Percentiles rank a stretch among this genome's conserved stretches.
phyloP scores from a whole-genome alignment of 208 protist species.

The Borovskyia barvae region DNA sequence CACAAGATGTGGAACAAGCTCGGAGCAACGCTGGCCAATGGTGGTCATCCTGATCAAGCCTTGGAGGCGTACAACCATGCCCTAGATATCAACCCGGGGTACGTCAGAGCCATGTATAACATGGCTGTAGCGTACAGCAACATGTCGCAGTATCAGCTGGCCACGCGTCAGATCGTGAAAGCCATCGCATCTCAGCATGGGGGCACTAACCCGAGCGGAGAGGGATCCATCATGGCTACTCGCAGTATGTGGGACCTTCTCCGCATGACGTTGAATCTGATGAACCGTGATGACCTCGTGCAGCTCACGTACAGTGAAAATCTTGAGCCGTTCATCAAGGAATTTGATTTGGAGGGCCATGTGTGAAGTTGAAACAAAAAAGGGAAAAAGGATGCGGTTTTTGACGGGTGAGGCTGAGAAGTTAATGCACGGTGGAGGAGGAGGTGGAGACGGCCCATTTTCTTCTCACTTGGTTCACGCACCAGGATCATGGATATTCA shows the following conservation, averaged over 20 bases:
- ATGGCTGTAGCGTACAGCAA: conserved; percentile 88
- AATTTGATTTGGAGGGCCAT: conserved; percentile 75
- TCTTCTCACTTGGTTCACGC: no score
- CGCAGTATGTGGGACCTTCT: conserved; percentile 84
- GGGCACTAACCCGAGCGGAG: conserved; percentile 59
- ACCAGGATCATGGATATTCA: not conserved
- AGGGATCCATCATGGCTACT: conserved; percentile 45
- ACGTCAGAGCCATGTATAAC: conserved; percentile 89
- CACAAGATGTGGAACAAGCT: conserved; percentile 90
- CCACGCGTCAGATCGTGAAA: conserved; percentile 68
- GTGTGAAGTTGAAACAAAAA: conserved; percentile 44
- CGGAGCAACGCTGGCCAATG: conserved; percentile 87
- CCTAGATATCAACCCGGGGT: conserved; percentile 88
- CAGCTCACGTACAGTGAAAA: conserved; percentile 59
- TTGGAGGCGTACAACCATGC: conserved; percentile 84
- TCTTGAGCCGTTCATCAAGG: conserved; percentile 63
- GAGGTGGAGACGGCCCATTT: no score
- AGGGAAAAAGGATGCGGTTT: not conserved
- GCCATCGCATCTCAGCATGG: conserved; percentile 78
- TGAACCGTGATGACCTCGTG: conserved; percentile 83
- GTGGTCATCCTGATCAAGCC: conserved; percentile 61
- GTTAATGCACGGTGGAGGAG: no score
- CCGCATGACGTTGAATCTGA: conserved; percentile 82
- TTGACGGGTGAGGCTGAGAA: no score
- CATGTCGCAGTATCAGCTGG: conserved; percentile 56